These are phyloP conservation scores for Talaromyces sp. DNA, from an alignment of 2,329 filamentous ascomycete species.

Conservation along the genomic window DNA sequence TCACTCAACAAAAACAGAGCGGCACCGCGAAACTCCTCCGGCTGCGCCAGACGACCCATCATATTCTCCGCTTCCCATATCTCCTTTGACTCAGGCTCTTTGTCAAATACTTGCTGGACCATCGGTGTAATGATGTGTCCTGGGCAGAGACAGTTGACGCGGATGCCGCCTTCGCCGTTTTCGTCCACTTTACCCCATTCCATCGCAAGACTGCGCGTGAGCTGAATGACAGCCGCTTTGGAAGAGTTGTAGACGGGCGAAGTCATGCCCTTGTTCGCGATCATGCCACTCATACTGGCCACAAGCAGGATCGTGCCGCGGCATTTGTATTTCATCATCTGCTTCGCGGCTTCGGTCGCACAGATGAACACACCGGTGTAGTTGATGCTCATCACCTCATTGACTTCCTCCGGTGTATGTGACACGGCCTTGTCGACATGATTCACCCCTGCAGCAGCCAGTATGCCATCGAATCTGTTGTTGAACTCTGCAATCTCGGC, in stretches of 20 bases:
- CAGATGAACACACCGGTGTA: slow-evolving; percentile 49
- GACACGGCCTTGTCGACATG: slow-evolving; percentile 41
- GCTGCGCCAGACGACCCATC: slow-evolving; percentile 52
- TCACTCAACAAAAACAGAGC: slow-evolving; percentile 66
- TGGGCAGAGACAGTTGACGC: slow-evolving; percentile 55
- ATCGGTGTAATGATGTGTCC: slow-evolving; percentile 64
- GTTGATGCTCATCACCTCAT: slow-evolving; percentile 49
- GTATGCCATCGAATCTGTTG: slow-evolving; percentile 39
- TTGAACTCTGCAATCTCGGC: slow-evolving; percentile 34
- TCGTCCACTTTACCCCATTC: slow-evolving; percentile 46
- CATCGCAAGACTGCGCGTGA: slow-evolving; percentile 50
- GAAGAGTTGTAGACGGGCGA: slow-evolving; percentile 51
- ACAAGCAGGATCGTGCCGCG: slow-evolving; percentile 50
- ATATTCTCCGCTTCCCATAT: slow-evolving; percentile 49
- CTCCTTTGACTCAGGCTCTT: slow-evolving; percentile 61
- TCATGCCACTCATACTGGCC: slow-evolving; percentile 51
- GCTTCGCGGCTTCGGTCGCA: slow-evolving; percentile 47
- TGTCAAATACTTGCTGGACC: slow-evolving; percentile 74
- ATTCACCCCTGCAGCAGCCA: slow-evolving; percentile 45
- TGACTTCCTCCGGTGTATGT: slow-evolving; percentile 40
- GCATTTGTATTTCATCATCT: slow-evolving; percentile 50
- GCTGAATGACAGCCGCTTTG: slow-evolving; percentile 54
- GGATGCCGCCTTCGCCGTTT: slow-evolving; percentile 39
- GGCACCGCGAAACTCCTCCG: slow-evolving; percentile 61
- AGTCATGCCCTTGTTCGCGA: slow-evolving; percentile 49